These are phyloP conservation scores for Malus asiatica DNA, from an alignment of 306 rosid genomes.

Conservation along the genomic window DNA sequence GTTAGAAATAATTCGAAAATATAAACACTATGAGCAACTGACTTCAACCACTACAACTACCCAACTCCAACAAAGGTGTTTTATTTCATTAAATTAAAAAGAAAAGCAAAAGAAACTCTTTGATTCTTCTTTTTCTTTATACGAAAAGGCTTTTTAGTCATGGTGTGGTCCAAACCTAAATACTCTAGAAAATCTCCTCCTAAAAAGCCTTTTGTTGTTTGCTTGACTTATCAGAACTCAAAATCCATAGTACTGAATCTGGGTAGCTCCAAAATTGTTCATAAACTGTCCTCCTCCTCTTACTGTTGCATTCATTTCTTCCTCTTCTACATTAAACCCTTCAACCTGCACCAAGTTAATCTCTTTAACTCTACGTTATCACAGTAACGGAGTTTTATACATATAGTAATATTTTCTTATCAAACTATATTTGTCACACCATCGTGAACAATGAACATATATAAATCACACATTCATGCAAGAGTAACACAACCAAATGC, in stretches of 20 bases:
- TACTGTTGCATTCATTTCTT: slow-evolving; percentile 20
- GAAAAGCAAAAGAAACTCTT: neutral
- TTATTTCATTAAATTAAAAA: slow-evolving; percentile 12
- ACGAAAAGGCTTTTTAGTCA: slow-evolving; percentile 18
- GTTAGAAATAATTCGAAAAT: neutral
- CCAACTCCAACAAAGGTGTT: slow-evolving; percentile 16
- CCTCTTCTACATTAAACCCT: slow-evolving; percentile 47
- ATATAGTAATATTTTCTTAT: neutral
- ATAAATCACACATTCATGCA: neutral
- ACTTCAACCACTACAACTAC: slow-evolving; percentile 21
- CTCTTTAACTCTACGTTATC: neutral
- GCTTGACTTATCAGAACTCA: slow-evolving; percentile 9
- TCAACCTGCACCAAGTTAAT: slow-evolving; percentile 32
- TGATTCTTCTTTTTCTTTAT: slow-evolving; percentile 11
- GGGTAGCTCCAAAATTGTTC: slow-evolving; percentile 29
- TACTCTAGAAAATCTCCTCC: slow-evolving; percentile 5
- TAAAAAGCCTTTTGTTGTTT: neutral
- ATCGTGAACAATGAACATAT: neutral
- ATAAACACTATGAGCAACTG: slow-evolving; percentile 8
- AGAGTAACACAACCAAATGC: neutral
- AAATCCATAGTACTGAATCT: slow-evolving; percentile 50
- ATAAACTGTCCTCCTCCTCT: slow-evolving; percentile 31
- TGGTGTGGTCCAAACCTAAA: slow-evolving; percentile 19
- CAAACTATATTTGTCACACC: neutral
- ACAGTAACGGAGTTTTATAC: neutral